Evolutionary conservation across 331 rosid genomes (phyloP), one percentile per base, ranked within the genome.

Genomic region (Acacia pycnantha): DNA sequence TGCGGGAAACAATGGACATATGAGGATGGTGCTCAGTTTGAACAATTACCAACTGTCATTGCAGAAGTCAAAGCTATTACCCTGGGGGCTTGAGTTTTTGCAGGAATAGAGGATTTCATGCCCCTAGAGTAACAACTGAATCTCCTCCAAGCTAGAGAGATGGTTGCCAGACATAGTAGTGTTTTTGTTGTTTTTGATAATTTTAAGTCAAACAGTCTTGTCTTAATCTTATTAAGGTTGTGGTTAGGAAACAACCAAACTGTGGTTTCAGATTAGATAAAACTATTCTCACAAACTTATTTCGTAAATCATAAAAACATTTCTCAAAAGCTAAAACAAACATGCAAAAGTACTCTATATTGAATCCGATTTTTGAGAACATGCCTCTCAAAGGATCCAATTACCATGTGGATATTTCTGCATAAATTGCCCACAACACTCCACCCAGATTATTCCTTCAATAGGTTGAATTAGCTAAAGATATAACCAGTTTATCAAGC

Each of bases 271-370:
- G 0, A 37, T n/a, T n/a, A 37, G 1, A 37, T 1, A 37, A 35
- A 37, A 6, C 0, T 37, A 1, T 0, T 37, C 2, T 37, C 9
- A 37, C 0, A 37, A 6, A 1, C 0, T 6, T 37, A 37, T 0
- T 0, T 37, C 2, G 0, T 35, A 5, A 35, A 6, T 37, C 8
- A 0, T 37, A 5, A 37, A 37, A 37, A 0, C 41, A 37, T 1
- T 37, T 37, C 1, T 6, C 0, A 6, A 6, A 35, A 6, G 0
- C 8, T 37, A 37, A 6, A 6, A 6, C 41, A 37, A 37, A 6
- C 41, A 37, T 37, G 8, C 8, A 6, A 37, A 6, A 37, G 9
- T 35, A 37, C 8, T n/a, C n/a, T 6, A 51, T 51, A 0, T 18
- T 51, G 24, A 51, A 53, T 53, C 58, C 0, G 22, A 18, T 21